These are phyloP conservation scores for Pseudocercospora musae DNA, from an alignment of 2,329 filamentous ascomycete genomes.

Conservation along the genomic window DNA sequence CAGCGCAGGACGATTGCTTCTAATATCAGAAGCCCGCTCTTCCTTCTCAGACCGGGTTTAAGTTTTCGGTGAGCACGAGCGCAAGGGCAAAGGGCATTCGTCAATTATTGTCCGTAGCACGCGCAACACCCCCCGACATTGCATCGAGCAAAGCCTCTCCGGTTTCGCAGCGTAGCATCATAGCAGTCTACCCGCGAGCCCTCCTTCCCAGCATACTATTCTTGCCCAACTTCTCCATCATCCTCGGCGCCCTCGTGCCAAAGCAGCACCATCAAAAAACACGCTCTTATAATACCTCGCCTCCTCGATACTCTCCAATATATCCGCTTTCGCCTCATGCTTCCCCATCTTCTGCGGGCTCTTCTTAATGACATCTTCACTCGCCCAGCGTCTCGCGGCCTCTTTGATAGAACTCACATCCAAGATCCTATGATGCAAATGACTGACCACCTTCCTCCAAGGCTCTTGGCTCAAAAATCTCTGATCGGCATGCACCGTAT, in stretches of 20 bases:
- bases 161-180: too few relatives aligned
- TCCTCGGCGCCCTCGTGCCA: neutral
- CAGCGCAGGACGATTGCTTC: too few relatives aligned
- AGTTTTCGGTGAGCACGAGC: too few relatives aligned
- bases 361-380: conserved; percentile 55
- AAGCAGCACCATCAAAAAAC: conserved; percentile 54
- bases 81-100: too few relatives aligned
- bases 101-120: too few relatives aligned
- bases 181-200: neutral
- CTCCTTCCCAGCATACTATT: neutral
- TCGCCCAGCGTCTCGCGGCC: conserved; percentile 77
- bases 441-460: conserved; percentile 68
- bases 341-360: conserved; percentile 70
- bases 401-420: conserved; percentile 94
- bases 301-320: conserved; percentile 92
- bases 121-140: too few relatives aligned
- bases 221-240: neutral
- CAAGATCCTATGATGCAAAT: conserved; percentile 85
- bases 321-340: conserved; percentile 84
- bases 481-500: conserved; percentile 87
- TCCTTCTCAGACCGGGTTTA: too few relatives aligned
- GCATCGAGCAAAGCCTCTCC: too few relatives aligned
- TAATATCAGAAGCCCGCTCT: too few relatives aligned
- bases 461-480: conserved; percentile 73
- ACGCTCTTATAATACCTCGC: conserved; percentile 74